Conservation (phyloP, 2,329 filamentous ascomycete species). For the Venturia asperata region DNA sequence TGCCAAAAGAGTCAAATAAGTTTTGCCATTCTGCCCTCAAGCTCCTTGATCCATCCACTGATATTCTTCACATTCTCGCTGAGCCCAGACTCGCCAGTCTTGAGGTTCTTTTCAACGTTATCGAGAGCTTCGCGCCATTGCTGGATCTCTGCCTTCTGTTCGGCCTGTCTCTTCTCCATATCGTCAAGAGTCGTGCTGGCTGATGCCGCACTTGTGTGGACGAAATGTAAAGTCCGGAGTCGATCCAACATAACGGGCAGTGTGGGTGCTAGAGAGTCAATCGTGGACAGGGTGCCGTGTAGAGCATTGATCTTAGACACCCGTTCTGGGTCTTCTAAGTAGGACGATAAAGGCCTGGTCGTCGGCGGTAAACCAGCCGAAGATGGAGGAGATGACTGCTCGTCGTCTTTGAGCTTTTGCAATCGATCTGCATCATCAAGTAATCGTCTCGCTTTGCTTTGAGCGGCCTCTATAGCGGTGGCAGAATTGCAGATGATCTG, state of each 20-base stretch:
- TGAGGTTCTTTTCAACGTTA: conserved; percentile 69
- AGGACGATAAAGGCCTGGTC: not conserved
- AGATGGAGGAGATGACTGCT: conserved; percentile 7
- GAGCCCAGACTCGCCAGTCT: conserved; percentile 62
- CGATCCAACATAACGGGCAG: conserved; percentile 80
- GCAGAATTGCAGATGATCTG: conserved; percentile 65
- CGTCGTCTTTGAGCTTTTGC: conserved; percentile 44
- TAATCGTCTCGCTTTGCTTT: conserved; percentile 45
- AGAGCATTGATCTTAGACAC: conserved; percentile 77
- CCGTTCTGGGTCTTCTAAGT: conserved; percentile 18
- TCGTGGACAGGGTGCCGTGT: conserved; percentile 80
- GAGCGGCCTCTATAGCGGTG: conserved; percentile 63
- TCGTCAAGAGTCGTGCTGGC: conserved; percentile 70
- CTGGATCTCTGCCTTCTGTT: conserved; percentile 76
- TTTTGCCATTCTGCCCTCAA: conserved; percentile 67
- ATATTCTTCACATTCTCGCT: conserved; percentile 76
- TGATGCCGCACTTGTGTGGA: conserved; percentile 80
- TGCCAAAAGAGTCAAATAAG: conserved; percentile 17
- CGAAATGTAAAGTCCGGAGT: conserved; percentile 70
- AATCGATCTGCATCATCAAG: conserved; percentile 66
- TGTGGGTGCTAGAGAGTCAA: conserved; percentile 77
- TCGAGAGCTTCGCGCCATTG: conserved; percentile 77
- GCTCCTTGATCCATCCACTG: conserved; percentile 77
- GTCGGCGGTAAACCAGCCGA: conserved; percentile 17
- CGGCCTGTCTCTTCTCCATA: conserved; percentile 70